Base-by-base conservation (phyloP, 1,139 yeast species). In the Suhomyces maxii region DNA sequence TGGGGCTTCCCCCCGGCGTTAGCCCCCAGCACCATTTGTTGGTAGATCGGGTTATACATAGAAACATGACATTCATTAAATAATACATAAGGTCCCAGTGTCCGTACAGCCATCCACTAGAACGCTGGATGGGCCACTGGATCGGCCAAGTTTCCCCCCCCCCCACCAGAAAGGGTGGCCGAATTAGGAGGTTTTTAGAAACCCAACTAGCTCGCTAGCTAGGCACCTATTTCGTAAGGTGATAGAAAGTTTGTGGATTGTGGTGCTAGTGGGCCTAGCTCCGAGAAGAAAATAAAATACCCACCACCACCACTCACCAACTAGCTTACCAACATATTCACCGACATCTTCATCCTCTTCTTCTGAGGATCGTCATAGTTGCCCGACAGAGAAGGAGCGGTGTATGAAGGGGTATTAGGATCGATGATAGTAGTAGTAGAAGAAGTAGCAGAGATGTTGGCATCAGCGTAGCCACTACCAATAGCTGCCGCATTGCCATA, bases 321-420 rank as follows among this genome's bases (percentile, higher is more conserved):
- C 34, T 32, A 71, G 48, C 78, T 74, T 14, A 75, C 76, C 47
- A 75, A 56, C 77, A 72, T 74, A 50, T 72, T 68, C n/a, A 75
- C 79, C 10, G 74, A 65, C 71, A 75, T 73, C 54, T 74, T 74
- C 55, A 69, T 52, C 45, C 74, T 56, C 45, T 69, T 71, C 52
- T 63, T 60, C 42, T 67, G 71, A 2, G 67, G 65, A 40, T 67
- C 58, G 23, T 64, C 70, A 44, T 56, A 62, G 14, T 54, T 57
- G 5, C 26, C 7, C 13, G 36, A 26, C 8, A 30, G 40, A 25
- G 34, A 23, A 6, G 39, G 8, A 8, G 37, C 23, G 7, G 23
- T 35, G 18, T 35, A 35, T 13, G 31, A 10, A 23, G 44, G 26
- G 35, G 40, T 14, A 33, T 31, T 25, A 41, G 23, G 12, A n/a